A percentile compares a stretch with the other conserved stretches of the same genome.
Evolutionary conservation across 2,329 filamentous ascomycete genomes (phyloP).

Genomic region (Pyrenochaeta sp.): DNA sequence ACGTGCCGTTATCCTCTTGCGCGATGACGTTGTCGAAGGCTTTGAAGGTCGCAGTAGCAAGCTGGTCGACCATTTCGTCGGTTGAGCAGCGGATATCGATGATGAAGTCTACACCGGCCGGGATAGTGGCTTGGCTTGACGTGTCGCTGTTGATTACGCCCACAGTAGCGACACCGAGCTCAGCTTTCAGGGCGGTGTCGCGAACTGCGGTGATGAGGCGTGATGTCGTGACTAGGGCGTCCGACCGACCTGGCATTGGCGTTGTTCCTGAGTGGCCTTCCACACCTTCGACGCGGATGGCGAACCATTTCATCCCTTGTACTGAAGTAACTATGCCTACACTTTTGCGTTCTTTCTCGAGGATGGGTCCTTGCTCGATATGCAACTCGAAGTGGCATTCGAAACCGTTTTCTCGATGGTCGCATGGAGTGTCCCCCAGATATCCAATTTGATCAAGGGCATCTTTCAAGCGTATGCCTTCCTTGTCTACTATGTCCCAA

Average conservation of each 20-base stretch:
- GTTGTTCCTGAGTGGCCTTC: slow-evolving; percentile 68
- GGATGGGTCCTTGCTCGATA: slow-evolving; percentile 80
- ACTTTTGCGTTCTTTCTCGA: slow-evolving; percentile 67
- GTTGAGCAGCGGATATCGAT: slow-evolving; percentile 41
- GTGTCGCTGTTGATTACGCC: slow-evolving; percentile 41
- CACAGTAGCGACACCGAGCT: slow-evolving; percentile 38
- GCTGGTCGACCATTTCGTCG: slow-evolving; percentile 35
- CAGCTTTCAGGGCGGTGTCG: slow-evolving; percentile 28
- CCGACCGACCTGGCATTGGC: slow-evolving; percentile 66
- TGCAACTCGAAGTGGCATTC: slow-evolving; percentile 82
- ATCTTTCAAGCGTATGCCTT: slow-evolving; percentile 58
- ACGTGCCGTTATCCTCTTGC: slow-evolving; percentile 31
- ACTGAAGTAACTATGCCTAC: slow-evolving; percentile 75
- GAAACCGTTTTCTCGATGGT: slow-evolving; percentile 67
- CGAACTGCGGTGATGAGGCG: slow-evolving; percentile 36
- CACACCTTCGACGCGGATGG: slow-evolving; percentile 40
- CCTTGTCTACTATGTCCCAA: slow-evolving; percentile 54
- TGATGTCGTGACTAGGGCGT: slow-evolving; percentile 39
- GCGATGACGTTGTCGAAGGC: slow-evolving; percentile 30
- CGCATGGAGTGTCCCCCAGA: slow-evolving; percentile 56
- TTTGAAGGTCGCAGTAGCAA: slow-evolving; percentile 27
- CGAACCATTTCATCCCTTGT: slow-evolving; percentile 75
- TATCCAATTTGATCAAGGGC: slow-evolving; percentile 45
- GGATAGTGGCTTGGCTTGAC: slow-evolving; percentile 39
- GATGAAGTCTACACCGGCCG: slow-evolving; percentile 37